Percentiles rank a stretch among this genome's conserved stretches.
Conservation (phyloP, 306 rosid species). For the Gynostemma pentaphyllum region DNA sequence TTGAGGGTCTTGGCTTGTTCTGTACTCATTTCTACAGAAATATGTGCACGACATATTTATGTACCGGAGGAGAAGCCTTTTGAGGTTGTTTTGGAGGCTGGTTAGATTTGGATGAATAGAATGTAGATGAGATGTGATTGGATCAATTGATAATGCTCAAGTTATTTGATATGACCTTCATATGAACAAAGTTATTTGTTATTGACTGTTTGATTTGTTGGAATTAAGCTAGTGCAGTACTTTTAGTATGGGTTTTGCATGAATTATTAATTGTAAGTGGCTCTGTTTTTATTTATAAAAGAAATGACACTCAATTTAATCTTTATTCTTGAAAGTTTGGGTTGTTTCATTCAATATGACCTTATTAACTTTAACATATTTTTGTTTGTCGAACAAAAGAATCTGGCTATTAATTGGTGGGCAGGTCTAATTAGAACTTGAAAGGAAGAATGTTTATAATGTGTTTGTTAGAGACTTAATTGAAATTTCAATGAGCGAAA, state of each 20-base stretch:
- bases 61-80: not conserved
- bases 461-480: too few relatives aligned
- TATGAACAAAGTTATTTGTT: too few relatives aligned
- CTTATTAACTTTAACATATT: too few relatives aligned
- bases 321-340: too few relatives aligned
- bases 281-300: not conserved
- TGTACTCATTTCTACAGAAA: not conserved
- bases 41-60: not conserved
- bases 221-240: not conserved
- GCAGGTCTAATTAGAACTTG: too few relatives aligned
- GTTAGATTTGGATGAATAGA: not conserved
- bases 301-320: not conserved
- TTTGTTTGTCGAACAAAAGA: too few relatives aligned
- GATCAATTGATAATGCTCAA: not conserved
- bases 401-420: too few relatives aligned
- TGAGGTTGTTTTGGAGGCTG: not conserved
- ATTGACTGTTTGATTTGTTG: not conserved
- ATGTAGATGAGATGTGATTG: not conserved
- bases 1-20: not conserved
- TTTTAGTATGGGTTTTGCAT: slow-evolving; percentile 1
- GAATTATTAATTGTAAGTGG: not conserved
- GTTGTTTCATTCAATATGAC: too few relatives aligned
- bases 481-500: too few relatives aligned
- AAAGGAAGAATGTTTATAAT: too few relatives aligned
- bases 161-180: too few relatives aligned